These are phyloP conservation scores for Musa beccarii DNA, from an alignment of 176 grass and related monocot genomes.

Conservation along the genomic window DNA sequence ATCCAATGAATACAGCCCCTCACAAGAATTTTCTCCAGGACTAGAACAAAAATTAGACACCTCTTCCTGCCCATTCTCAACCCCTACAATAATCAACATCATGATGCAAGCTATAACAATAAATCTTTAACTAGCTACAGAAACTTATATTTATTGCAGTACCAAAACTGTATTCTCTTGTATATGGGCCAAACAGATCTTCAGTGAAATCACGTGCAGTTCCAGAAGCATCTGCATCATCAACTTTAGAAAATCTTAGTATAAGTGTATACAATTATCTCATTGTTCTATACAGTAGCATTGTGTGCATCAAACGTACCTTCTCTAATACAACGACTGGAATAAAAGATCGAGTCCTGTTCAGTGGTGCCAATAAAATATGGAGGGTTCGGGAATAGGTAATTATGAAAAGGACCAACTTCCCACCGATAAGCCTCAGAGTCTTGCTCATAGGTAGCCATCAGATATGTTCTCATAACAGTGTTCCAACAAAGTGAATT, in stretches of 20 bases:
- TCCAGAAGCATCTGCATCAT: slow-evolving; percentile 31
- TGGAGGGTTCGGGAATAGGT: slow-evolving; percentile 29
- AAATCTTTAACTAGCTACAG: not conserved
- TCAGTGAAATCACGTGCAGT: slow-evolving; percentile 24
- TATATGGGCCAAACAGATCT: slow-evolving; percentile 35
- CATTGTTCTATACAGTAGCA: slow-evolving; percentile 11
- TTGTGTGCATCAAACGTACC: slow-evolving; percentile 19
- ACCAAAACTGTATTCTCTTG: slow-evolving; percentile 36
- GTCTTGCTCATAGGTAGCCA: slow-evolving; percentile 51
- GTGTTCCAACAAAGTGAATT: not conserved
- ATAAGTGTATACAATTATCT: slow-evolving; percentile 1
- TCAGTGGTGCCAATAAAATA: slow-evolving; percentile 39
- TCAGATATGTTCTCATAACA: slow-evolving; percentile 6
- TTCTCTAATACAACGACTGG: slow-evolving; percentile 29
- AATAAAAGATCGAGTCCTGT: slow-evolving; percentile 24
- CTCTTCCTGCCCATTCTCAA: slow-evolving; percentile 24
- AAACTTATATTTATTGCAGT: slow-evolving; percentile 3
- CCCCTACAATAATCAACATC: slow-evolving; percentile 24
- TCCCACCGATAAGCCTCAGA: slow-evolving; percentile 37
- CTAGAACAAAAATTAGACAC: slow-evolving; percentile 49
- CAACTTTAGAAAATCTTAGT: slow-evolving; percentile 13
- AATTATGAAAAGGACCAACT: slow-evolving; percentile 28
- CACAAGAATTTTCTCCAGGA: slow-evolving; percentile 22
- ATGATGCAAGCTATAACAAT: not conserved
- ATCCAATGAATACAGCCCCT: slow-evolving; percentile 30